A percentile compares a stretch with the other conserved stretches of the same genome.
Evolutionary conservation across 371 early-diverging fungal genomes (phyloP).

Genomic region (Entomophthora muscae): DNA sequence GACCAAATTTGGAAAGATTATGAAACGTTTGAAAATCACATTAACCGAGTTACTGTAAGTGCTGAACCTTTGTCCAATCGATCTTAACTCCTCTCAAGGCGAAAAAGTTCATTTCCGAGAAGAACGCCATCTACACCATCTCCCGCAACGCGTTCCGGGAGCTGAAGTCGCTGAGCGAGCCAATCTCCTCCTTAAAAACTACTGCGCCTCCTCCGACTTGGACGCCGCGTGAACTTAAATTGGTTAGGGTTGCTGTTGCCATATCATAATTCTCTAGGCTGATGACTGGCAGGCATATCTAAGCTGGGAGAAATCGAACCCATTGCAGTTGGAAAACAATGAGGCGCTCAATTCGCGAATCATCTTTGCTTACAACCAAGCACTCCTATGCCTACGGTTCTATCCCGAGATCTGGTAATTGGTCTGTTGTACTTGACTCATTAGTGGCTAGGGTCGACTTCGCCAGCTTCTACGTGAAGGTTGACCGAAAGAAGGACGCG

Average conservation of each 20-base stretch:
- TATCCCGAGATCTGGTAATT: conserved; percentile 80
- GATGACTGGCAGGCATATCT: conserved; percentile 71
- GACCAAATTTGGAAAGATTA: conserved; percentile 91
- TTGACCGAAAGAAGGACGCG: conserved; percentile 52
- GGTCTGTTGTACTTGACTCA: conserved; percentile 7
- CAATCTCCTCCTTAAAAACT: conserved; percentile 32
- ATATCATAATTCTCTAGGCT: conserved; percentile 17
- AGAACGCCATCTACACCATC: conserved; percentile 78
- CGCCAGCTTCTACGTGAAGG: conserved; percentile 47
- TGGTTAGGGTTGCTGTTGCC: conserved; percentile 19
- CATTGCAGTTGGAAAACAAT: conserved; percentile 53
- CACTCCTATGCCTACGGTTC: conserved; percentile 55
- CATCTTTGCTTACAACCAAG: conserved; percentile 69
- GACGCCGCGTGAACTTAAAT: conserved; percentile 47
- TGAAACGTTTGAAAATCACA: conserved; percentile 77
- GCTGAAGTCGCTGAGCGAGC: conserved; percentile 49
- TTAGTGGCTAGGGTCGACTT: conserved; percentile 37
- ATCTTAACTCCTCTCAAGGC: conserved; percentile 25
- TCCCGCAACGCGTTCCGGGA: conserved; percentile 75
- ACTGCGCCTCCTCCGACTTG: conserved; percentile 64
- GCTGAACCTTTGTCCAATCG: not conserved
- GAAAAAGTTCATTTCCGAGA: conserved; percentile 69
- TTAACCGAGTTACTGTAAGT: conserved; percentile 63
- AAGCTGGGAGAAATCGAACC: conserved; percentile 80
- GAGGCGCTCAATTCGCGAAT: conserved; percentile 44